phyloP scores from a whole-genome alignment of 495 filamentous ascomycete species.

The Neurospora terricola region DNA sequence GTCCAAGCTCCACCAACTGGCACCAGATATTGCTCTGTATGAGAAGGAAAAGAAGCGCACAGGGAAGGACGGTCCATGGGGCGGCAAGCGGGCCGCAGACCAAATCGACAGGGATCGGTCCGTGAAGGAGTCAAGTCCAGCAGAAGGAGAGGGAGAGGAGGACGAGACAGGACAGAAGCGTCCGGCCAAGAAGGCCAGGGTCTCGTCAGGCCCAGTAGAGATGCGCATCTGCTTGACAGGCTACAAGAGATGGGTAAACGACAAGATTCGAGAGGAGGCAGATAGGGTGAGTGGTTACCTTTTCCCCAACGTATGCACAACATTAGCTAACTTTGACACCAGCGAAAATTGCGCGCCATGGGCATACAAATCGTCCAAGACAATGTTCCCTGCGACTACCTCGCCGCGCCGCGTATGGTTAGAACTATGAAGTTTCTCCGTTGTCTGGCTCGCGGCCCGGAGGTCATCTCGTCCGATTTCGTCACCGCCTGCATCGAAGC shows the following conservation, averaged over 20 bases:
- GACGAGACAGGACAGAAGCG: conserved; percentile 39
- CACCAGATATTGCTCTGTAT: conserved; percentile 75
- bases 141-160: conserved; percentile 22
- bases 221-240: conserved; percentile 72
- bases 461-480: conserved; percentile 66
- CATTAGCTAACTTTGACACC: conserved; percentile 11
- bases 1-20: conserved; percentile 62
- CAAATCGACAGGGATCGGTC: conserved; percentile 41
- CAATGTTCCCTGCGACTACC: conserved; percentile 63
- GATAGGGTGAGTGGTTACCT: conserved; percentile 56
- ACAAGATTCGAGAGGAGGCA: conserved; percentile 58
- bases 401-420: conserved; percentile 77
- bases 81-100: conserved; percentile 57
- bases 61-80: conserved; percentile 62
- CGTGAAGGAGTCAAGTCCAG: conserved; percentile 23
- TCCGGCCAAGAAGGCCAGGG: conserved; percentile 53
- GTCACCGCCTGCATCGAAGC: conserved; percentile 62
- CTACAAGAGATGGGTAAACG: conserved; percentile 62
- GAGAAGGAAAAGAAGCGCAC: conserved; percentile 83
- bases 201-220: conserved; percentile 43
- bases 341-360: conserved; percentile 75
- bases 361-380: conserved; percentile 75
- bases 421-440: conserved; percentile 89
- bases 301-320: neutral
- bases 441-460: conserved; percentile 67